Base-by-base conservation (phyloP, 441 rosid genomes). In the Kokia cookei region DNA sequence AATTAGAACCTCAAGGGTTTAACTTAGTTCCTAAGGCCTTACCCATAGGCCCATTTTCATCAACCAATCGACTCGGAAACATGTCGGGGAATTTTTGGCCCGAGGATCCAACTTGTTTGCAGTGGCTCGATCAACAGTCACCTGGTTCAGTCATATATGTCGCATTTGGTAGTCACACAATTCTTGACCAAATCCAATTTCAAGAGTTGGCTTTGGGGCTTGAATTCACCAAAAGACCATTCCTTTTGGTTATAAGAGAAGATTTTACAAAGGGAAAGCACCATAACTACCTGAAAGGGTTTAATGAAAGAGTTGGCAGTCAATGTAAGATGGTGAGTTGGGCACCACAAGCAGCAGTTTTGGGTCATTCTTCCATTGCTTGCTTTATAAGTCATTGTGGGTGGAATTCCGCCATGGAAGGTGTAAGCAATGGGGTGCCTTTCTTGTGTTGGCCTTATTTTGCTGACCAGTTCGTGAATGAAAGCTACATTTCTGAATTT, bases 391-490 rank as follows among this genome's bases (percentile, higher is more conserved):
- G 58, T 53, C 58, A 53, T 24, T 53, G 24, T 7, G 58, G 58
- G 8, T 53, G 58, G 58, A 53, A 53, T 7, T 53, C 58, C 19
- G n/a, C 74, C 9, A 1, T 71, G 1, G 65, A 71, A 71, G 74
- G 65, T 7, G n/a, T 71, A 24, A 54, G 74, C 19, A 71, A 35
- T 40, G 53, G 74, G 2, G 14, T 71, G 4, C 74, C 74, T 0
- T 71, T 75, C 77, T 53, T 87, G 85, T 65, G 73, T 82, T 71
- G 74, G 74, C 74, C 74, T 22, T 22, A 71, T 29, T 72, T 87
- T 7, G 89, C 82, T 3, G 90, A 89, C 76, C 91, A 81, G 32
- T 15, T 71, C 53, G 1, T 42, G 9, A 57, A 71, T 15, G 65
- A 55, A 22, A 71, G 22, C 35, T 57, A 40, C 65, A 12, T 57